Conservation (phyloP, 352 stramenopile genomes). For the Blastocystis sp. region DNA sequence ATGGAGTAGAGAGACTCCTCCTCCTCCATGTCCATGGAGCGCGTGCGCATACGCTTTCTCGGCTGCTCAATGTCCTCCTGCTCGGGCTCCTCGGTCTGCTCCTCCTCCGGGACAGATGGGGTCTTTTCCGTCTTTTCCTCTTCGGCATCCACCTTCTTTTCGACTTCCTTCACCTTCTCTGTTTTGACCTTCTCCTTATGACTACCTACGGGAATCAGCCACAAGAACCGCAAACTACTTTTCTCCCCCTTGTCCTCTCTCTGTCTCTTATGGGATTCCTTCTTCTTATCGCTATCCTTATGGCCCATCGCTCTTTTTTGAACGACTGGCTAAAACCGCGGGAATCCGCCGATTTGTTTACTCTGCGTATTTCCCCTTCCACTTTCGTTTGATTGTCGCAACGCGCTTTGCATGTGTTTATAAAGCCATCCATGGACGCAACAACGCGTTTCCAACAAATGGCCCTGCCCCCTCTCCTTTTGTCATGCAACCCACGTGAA, state of each 20-base stretch:
- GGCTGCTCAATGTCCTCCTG: not conserved
- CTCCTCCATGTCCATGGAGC: constrained; percentile 67
- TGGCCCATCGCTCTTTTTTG: constrained; percentile 19
- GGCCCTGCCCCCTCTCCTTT: no score
- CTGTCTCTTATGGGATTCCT: constrained; percentile 47
- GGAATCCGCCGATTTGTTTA: not conserved
- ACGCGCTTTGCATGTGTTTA: no score
- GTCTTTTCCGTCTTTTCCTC: not conserved
- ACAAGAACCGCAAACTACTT: not conserved
- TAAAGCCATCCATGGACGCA: no score
- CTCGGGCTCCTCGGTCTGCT: not conserved
- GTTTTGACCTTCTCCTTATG: not conserved
- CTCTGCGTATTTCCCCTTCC: no score
- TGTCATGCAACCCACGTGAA: no score
- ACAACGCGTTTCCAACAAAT: no score
- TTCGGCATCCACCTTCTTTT: not conserved
- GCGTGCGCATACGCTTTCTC: constrained; percentile 58
- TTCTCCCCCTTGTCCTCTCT: constrained; percentile 31
- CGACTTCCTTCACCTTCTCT: not conserved
- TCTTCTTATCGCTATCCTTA: constrained; percentile 12
- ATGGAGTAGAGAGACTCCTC: constrained; percentile 65
- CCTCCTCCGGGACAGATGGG: not conserved
- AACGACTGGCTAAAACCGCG: not conserved
- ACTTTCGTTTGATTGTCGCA: no score
- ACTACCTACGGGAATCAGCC: not conserved